Base-by-base conservation (phyloP, 306 rosid genomes). In the Lathyrus aphaca region DNA sequence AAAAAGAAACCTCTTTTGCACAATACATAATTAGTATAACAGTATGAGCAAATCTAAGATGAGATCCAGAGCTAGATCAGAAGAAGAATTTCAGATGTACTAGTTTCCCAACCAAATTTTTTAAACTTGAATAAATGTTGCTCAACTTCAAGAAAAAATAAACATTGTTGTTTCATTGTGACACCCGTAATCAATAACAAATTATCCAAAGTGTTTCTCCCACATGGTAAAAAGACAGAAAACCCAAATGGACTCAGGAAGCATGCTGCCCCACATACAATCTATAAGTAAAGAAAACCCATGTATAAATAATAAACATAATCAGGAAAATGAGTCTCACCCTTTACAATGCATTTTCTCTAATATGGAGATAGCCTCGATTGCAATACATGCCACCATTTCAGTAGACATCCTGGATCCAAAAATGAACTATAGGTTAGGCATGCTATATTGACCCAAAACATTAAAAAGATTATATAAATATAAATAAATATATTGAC, bases 361-460 rank as follows among this genome's bases (percentile, higher is more conserved):
- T 82, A 92, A 82, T 80, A 88, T 92, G 64, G 98, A 92, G 80
- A 92, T 83, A 68, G 98, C 93, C 81, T 92, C 98, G 29, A 92
- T 88, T 56, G 96, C 98, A 71, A 89, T 92, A 73, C 98, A 93
- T 0, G 98, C 97, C 73, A 93, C 97, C 98, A 93, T 93, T 86
- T 90, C 98, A 17, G 71, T 81, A 30, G 96, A 76, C 96, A 90
- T 90, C 77, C 98, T 93, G 73, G 50, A 82, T 70, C 70, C 43
- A 65, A 62, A 51, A 68, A 45, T 48, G 8, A n/a, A 55, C 6
- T 8, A 23, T 53, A 38, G 51, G 61, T 67, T 43, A 66, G 81
- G 42, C 11, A 50, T 44, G 39, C 13, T 44, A 72, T 51, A 60
- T 61, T 72, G 23, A 45, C 53, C 53, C 14, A 39, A 11, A 27